Conservation (phyloP, 2,329 filamentous ascomycete species). For the Didymella sp. region DNA sequence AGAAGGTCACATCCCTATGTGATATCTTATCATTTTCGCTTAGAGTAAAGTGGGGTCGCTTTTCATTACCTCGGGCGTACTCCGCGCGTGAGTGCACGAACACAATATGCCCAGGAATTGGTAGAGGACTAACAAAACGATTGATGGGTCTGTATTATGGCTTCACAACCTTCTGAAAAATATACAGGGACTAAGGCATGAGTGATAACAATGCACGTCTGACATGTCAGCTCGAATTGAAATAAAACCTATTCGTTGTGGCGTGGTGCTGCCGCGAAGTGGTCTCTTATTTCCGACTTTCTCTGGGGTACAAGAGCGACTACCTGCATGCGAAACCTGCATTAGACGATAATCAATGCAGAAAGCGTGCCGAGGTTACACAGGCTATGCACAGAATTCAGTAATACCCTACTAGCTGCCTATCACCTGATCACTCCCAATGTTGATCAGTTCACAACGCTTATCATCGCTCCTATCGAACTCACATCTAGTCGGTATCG, state of each 20-base stretch:
- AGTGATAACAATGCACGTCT: too few relatives aligned
- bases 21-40: constrained; percentile 4
- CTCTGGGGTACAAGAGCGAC: neutral
- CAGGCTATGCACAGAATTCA: neutral
- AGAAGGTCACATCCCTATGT: constrained; percentile 8
- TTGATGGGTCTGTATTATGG: too few relatives aligned
- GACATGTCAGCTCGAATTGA: too few relatives aligned
- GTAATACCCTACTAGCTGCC: neutral
- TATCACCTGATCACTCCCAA: neutral
- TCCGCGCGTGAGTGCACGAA: too few relatives aligned
- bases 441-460: neutral
- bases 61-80: neutral
- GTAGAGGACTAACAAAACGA: too few relatives aligned
- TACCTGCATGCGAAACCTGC: neutral
- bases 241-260: too few relatives aligned
- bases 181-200: too few relatives aligned
- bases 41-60: neutral
- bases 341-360: neutral
- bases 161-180: too few relatives aligned
- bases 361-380: neutral
- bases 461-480: neutral
- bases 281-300: too few relatives aligned
- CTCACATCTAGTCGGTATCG: neutral
- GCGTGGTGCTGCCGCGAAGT: too few relatives aligned
- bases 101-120: neutral